Percentiles rank a stretch among this genome's conserved stretches.
Evolutionary conservation across 495 filamentous ascomycete species (phyloP).

Genomic region (Thozetella sp.): DNA sequence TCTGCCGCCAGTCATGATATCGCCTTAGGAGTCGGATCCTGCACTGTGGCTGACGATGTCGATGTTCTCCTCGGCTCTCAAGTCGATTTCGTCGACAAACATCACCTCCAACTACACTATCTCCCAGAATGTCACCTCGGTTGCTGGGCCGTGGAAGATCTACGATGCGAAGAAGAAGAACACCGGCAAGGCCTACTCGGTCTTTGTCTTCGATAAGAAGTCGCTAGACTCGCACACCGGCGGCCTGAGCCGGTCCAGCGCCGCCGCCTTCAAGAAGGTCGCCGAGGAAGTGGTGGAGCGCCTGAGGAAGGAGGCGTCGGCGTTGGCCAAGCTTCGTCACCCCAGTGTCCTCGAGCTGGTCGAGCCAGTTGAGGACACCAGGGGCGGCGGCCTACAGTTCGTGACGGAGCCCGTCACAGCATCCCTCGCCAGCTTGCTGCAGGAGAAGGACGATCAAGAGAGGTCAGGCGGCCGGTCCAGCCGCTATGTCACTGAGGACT

Average conservation of each 20-base stretch:
- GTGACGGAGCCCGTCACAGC: conserved; percentile 89
- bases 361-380: conserved; percentile 93
- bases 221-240: conserved; percentile 71
- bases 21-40: not conserved
- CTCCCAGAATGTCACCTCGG: conserved; percentile 65
- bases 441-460: conserved; percentile 92
- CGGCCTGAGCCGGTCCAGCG: conserved; percentile 51
- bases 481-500: conserved; percentile 81
- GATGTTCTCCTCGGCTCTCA: conserved; percentile 92
- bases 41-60: conserved; percentile 20
- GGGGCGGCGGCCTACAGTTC: conserved; percentile 91
- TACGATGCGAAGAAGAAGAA: conserved; percentile 96
- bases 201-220: conserved; percentile 95
- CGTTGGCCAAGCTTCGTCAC: conserved; percentile 83
- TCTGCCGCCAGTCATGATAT: conserved; percentile 13
- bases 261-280: conserved; percentile 70
- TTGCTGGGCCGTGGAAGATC: conserved; percentile 94
- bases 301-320: conserved; percentile 86
- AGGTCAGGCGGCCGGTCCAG: conserved; percentile 68
- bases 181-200: conserved; percentile 81
- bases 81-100: conserved; percentile 84
- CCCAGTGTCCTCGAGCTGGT: conserved; percentile 90
- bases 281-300: conserved; percentile 89
- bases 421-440: conserved; percentile 78
- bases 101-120: conserved; percentile 90